These are phyloP conservation scores for Diutina ranongensis DNA, from an alignment of 1,139 yeast genomes.

Conservation along the genomic window DNA sequence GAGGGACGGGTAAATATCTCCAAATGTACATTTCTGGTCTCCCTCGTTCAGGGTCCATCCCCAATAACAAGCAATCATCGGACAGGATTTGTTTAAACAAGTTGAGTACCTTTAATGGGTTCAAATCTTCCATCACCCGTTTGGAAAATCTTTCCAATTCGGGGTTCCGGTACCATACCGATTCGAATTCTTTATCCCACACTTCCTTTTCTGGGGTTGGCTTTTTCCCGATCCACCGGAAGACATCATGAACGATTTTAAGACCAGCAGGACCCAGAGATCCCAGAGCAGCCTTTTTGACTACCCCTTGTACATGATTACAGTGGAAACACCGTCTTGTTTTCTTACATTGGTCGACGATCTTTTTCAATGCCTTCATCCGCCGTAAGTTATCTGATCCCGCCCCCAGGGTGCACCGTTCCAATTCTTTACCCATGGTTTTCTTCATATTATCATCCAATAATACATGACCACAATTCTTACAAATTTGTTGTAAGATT, in stretches of 20 bases:
- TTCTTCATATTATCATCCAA: slow-evolving; percentile 65
- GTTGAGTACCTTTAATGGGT: slow-evolving; percentile 82
- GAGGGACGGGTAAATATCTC: slow-evolving; percentile 98
- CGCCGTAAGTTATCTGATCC: slow-evolving; percentile 84
- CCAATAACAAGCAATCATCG: slow-evolving; percentile 83
- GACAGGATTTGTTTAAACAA: slow-evolving; percentile 80
- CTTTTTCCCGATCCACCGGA: slow-evolving; percentile 91
- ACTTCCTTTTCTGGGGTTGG: slow-evolving; percentile 70
- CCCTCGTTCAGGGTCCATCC: slow-evolving; percentile 75
- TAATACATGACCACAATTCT: slow-evolving; percentile 71
- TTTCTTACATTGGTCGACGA: slow-evolving; percentile 88
- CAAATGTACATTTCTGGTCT: slow-evolving; percentile 95
- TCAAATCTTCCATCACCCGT: slow-evolving; percentile 85
- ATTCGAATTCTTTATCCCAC: slow-evolving; percentile 82
- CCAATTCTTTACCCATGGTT: slow-evolving; percentile 58
- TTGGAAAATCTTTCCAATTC: slow-evolving; percentile 82
- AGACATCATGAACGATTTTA: slow-evolving; percentile 91
- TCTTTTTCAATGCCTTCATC: slow-evolving; percentile 75
- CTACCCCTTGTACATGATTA: slow-evolving; percentile 89
- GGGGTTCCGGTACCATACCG: slow-evolving; percentile 60
- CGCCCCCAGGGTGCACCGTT: slow-evolving; percentile 42
- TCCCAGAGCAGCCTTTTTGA: slow-evolving; percentile 80
- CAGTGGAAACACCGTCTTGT: slow-evolving; percentile 86
- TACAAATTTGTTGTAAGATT: slow-evolving; percentile 86
- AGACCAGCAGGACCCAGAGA: slow-evolving; percentile 89